Base-by-base conservation (phyloP, 768 basidiomycete genomes). In the Daedaleopsis nitida region DNA sequence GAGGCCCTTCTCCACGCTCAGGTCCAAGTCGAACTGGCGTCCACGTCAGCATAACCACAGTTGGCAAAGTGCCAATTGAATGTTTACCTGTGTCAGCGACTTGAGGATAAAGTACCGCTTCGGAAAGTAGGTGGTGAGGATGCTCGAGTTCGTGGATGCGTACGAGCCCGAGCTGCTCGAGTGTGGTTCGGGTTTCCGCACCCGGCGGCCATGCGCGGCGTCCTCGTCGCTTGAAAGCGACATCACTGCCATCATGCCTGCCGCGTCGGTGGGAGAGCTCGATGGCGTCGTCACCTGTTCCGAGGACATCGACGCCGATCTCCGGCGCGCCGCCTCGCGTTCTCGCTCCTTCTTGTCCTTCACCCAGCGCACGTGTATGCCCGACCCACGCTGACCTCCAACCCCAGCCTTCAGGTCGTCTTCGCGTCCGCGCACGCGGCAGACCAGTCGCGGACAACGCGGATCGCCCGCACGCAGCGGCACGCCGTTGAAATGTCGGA, bases 51-150 rank as follows among this genome's bases (percentile, higher is more conserved):
- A 12, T 27, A 7, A 16, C 19, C 13, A 10, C 7, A 14, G 6
- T 4, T 54, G 16, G 53, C 23, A 21, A 13, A 34, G 12, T 17
- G 10, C 23, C 14, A 21, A 32, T 14, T 5, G 17, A 24, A 61
- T 21, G 12, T 39, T 65, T 56, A 91, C 94, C 78, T 87, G 86
- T 1, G 89, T 89, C 70, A 91, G 74, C 23, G 91, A 93, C 75
- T 96, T 96, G 69, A 96, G 83, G 61, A 98, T 96, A 68, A 97
- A 97, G 70, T 87, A 93, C n/a, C 96, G 86, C 68, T 82, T 83
- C 3, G 94, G 94, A 73, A 96, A 98, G 71, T 93, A 76, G 54
- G 78, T 81, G 3, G 78, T 64, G 14, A 98, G 77, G 67, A 96
- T 77, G 69, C 89, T 92, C 21, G 96, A 97, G 61, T 81, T 91